These are phyloP conservation scores for Paralagenidium karlingii DNA, from an alignment of 352 stramenopile species.

Conservation along the genomic window DNA sequence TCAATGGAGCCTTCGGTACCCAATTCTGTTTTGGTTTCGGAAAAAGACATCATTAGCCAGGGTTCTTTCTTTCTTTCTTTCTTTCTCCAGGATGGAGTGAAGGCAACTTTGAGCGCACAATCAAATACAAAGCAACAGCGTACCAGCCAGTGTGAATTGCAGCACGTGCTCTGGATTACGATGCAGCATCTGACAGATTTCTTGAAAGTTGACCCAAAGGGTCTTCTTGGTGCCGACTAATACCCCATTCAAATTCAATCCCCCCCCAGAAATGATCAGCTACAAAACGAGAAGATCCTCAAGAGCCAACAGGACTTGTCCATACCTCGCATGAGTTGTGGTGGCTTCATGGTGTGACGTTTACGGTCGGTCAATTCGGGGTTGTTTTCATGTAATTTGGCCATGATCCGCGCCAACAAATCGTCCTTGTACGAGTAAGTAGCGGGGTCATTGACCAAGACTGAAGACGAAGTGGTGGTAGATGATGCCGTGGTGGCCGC, in stretches of 20 bases:
- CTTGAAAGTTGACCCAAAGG: slow-evolving; percentile 98
- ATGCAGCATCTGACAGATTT: slow-evolving; percentile 98
- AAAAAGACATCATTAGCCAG: too few species aligned
- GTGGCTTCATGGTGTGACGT: slow-evolving; percentile 84
- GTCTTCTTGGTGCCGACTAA: slow-evolving; percentile 95
- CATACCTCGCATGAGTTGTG: slow-evolving; percentile 76
- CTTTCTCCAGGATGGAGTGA: too few species aligned
- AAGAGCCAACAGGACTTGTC: not conserved
- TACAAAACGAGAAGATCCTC: slow-evolving; percentile 5
- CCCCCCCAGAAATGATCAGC: slow-evolving; percentile 33
- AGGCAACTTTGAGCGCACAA: too few species aligned
- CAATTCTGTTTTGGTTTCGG: too few species aligned
- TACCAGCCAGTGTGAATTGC: slow-evolving; percentile 98
- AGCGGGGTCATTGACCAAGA: slow-evolving; percentile 75
- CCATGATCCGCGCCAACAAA: slow-evolving; percentile 89
- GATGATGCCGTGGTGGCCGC: slow-evolving; percentile 14
- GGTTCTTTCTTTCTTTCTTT: too few species aligned
- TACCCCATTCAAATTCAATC: not conserved
- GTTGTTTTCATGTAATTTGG: slow-evolving; percentile 94
- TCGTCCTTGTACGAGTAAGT: slow-evolving; percentile 94
- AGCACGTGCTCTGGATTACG: slow-evolving; percentile 97
- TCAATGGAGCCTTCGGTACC: slow-evolving; percentile 99
- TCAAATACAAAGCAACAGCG: too few species aligned
- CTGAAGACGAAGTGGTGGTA: slow-evolving; percentile 22
- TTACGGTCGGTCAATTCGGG: slow-evolving; percentile 94